Evolutionary conservation across 345 rosid genomes (phyloP), one percentile per base, ranked within the genome.

Genomic region (Salix arbutifolia): DNA sequence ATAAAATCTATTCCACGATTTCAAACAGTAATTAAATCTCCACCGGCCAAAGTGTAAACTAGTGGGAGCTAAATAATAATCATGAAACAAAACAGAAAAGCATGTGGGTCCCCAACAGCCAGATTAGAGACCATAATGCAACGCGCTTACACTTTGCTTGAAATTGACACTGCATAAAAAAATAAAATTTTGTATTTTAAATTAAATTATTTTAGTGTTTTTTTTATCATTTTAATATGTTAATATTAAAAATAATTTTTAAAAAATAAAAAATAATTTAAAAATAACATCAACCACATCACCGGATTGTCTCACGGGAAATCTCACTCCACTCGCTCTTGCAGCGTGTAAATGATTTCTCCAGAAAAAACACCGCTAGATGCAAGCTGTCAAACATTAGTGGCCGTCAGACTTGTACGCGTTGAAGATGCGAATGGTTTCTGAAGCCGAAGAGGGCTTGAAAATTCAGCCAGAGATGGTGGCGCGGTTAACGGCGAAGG

Each of bases 401-500:
- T 19, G 23, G 8, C 23, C 8, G 60, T 6, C 2, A 2, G 60
- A 52, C 21, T 2, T 6, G 2, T 0, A 18, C 23, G n/a, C 60
- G 25, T 19, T 53, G 21, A 8, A 19, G 62, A 1, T 3, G 62
- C 23, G 62, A n/a, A 4, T 56, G 26, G 26, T n/a, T 9, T 9
- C 10, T 56, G 11, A 56, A 56, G 25, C 10, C 4, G 4, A n/a
- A 64, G 71, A 26, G 70, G 67, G 67, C 13, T 2, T 11, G 28
- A 35, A 62, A 61, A 69, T 69, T 78, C 69, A 71, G 58, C 74
- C 73, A 38, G 73, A 69, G 77, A 83, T 17, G 19, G 73, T 1
- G 77, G 80, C 84, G 76, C 60, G 48, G 81, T 85, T 74, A 69
- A 79, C 86, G 83, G 76, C 67, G 19, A 78, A 71, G 79, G 16